These are phyloP conservation scores for Pichia kluyveri DNA, from an alignment of 805 yeast species.

Conservation along the genomic window DNA sequence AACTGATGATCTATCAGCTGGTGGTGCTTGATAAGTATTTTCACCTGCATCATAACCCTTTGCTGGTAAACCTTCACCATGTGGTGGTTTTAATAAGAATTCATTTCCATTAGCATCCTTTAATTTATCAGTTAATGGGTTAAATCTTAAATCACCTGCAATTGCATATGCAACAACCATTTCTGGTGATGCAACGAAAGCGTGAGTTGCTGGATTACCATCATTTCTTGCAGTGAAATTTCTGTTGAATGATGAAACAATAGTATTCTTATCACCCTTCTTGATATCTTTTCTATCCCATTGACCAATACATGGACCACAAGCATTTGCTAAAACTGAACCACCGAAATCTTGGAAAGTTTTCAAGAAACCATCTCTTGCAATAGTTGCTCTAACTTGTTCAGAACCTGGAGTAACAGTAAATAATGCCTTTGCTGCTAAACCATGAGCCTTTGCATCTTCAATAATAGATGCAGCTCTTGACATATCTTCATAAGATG, in stretches of 20 bases:
- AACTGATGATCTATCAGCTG: conserved; percentile 71
- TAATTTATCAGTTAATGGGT: conserved; percentile 84
- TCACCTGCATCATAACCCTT: conserved; percentile 54
- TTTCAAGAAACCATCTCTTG: conserved; percentile 83
- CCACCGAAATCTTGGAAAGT: conserved; percentile 86
- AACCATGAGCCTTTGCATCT: conserved; percentile 81
- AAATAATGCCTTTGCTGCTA: conserved; percentile 85
- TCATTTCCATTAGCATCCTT: conserved; percentile 57
- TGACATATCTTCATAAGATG: conserved; percentile 97
- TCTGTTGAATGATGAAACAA: conserved; percentile 95
- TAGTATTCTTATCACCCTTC: conserved; percentile 66
- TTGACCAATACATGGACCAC: conserved; percentile 99
- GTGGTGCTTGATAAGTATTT: conserved; percentile 96
- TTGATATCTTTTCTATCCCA: conserved; percentile 88
- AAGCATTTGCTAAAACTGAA: conserved; percentile 88
- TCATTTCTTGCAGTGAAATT: conserved; percentile 97
- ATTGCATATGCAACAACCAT: conserved; percentile 95
- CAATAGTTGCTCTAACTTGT: conserved; percentile 94
- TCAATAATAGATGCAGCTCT: conserved; percentile 85
- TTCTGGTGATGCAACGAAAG: conserved; percentile 97
- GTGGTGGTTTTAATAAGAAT: conserved; percentile 73
- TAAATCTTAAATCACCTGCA: conserved; percentile 86
- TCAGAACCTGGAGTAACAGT: conserved; percentile 98
- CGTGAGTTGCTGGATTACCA: conserved; percentile 96
- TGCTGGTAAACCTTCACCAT: conserved; percentile 77